Conservation (phyloP, 108 stramenopile genomes). For the Cyclotella choctawhatcheeana region DNA sequence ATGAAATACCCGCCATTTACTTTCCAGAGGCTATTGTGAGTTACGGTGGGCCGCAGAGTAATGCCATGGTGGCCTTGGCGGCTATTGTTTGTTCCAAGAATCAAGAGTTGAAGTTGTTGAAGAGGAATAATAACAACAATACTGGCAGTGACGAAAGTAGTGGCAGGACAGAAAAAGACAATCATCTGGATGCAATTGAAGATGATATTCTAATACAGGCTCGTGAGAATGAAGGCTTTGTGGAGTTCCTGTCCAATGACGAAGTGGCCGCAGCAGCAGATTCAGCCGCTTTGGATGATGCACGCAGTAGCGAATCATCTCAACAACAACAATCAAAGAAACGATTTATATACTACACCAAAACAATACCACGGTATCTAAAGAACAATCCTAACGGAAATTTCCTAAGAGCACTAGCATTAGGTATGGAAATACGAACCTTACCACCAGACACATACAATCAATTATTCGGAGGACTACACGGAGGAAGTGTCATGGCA, state of each 20-base stretch:
- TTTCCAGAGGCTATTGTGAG: constrained; percentile 83
- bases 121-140: constrained; percentile 2
- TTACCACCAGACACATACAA: constrained; percentile 70
- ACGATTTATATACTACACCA: constrained; percentile 91
- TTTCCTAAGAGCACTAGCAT: constrained; percentile 69
- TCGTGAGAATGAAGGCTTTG: constrained; percentile 18
- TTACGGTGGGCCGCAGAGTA: constrained; percentile 93
- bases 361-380: constrained; percentile 86
- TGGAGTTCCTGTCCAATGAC: constrained; percentile 1
- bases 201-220: constrained; percentile 19
- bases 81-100: constrained; percentile 82
- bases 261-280: background rate
- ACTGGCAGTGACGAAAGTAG: too few species aligned
- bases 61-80: constrained; percentile 93
- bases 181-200: constrained; percentile 33
- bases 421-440: constrained; percentile 89
- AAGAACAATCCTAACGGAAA: constrained; percentile 86
- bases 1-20: constrained; percentile 52
- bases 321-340: constrained; percentile 37
- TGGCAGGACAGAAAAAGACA: too few species aligned
- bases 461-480: constrained; percentile 72
- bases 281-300: background rate
- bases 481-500: constrained; percentile 57
- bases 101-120: constrained; percentile 44
- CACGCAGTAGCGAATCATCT: too few species aligned